These are phyloP conservation scores for Anisodus tanguticus DNA, from an alignment of 257 asterid species.

Conservation along the genomic window DNA sequence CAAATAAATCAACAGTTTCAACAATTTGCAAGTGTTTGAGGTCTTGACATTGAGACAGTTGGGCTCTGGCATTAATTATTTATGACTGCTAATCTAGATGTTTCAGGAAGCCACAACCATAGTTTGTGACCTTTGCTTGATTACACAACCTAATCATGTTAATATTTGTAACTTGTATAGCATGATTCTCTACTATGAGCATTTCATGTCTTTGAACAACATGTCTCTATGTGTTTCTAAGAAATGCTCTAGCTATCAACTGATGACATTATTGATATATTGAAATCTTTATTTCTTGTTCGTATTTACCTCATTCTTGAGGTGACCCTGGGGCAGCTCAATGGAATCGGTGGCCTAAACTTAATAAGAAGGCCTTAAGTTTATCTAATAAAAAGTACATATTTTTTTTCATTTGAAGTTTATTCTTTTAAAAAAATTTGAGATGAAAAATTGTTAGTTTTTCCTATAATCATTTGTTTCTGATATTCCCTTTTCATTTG, in stretches of 20 bases:
- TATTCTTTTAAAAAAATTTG: too few relatives aligned
- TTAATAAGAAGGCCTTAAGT: too few relatives aligned
- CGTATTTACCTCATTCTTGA: not conserved
- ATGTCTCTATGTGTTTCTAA: not conserved
- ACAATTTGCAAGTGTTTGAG: not conserved
- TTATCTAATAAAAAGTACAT: too few relatives aligned
- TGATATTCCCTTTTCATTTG: too few relatives aligned
- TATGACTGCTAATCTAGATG: too few relatives aligned
- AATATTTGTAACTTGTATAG: slow-evolving; percentile 2
- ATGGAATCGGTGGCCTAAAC: too few relatives aligned
- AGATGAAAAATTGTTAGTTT: too few relatives aligned
- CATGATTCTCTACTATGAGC: not conserved
- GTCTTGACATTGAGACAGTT: not conserved
- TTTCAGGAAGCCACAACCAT: not conserved
- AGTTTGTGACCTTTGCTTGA: not conserved
- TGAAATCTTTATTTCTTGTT: slow-evolving; percentile 1
- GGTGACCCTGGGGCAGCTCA: too few relatives aligned
- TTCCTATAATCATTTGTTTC: too few relatives aligned
- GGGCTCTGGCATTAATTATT: not conserved
- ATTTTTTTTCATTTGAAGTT: too few relatives aligned
- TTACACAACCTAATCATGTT: not conserved
- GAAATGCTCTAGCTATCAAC: not conserved
- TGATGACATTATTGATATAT: not conserved
- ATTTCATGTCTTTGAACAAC: not conserved
- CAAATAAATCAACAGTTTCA: not conserved